These are phyloP conservation scores for Bertia moriformis DNA, from an alignment of 2,329 filamentous ascomycete genomes.

Conservation along the genomic window DNA sequence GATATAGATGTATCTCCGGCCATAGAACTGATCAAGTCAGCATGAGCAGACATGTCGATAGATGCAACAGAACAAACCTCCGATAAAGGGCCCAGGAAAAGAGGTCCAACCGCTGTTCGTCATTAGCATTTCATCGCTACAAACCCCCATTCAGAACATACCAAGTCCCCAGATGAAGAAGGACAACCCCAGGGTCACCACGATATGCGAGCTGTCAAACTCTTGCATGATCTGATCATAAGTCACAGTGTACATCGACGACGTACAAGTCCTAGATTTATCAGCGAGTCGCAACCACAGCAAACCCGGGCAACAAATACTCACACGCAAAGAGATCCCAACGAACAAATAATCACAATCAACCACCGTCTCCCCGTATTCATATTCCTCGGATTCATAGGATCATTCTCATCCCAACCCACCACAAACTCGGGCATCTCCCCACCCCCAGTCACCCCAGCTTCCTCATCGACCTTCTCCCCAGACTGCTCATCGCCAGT, in stretches of 20 bases:
- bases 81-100: slow-evolving; percentile 48
- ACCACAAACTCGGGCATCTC: slow-evolving; percentile 64
- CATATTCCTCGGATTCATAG: slow-evolving; percentile 60
- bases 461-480: slow-evolving; percentile 7
- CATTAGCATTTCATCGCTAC: neutral
- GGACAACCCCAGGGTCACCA: slow-evolving; percentile 69
- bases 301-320: slow-evolving; percentile 18
- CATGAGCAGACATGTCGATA: slow-evolving; percentile 1
- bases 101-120: slow-evolving; percentile 37
- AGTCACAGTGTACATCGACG: slow-evolving; percentile 77
- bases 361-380: slow-evolving; percentile 57
- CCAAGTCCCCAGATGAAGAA: slow-evolving; percentile 66
- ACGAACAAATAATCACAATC: slow-evolving; percentile 60
- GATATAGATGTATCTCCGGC: slow-evolving; percentile 68
- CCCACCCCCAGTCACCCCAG: slow-evolving; percentile 14
- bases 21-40: slow-evolving; percentile 48
- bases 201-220: slow-evolving; percentile 54
- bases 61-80: slow-evolving; percentile 25
- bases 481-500: slow-evolving; percentile 5
- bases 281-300: slow-evolving; percentile 4
- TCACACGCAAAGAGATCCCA: slow-evolving; percentile 70
- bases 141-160: slow-evolving; percentile 12
- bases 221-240: slow-evolving; percentile 65
- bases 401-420: slow-evolving; percentile 62
- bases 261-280: slow-evolving; percentile 57